Base-by-base conservation (phyloP, 2,329 filamentous ascomycete genomes). In the Aspergillus jensenii region DNA sequence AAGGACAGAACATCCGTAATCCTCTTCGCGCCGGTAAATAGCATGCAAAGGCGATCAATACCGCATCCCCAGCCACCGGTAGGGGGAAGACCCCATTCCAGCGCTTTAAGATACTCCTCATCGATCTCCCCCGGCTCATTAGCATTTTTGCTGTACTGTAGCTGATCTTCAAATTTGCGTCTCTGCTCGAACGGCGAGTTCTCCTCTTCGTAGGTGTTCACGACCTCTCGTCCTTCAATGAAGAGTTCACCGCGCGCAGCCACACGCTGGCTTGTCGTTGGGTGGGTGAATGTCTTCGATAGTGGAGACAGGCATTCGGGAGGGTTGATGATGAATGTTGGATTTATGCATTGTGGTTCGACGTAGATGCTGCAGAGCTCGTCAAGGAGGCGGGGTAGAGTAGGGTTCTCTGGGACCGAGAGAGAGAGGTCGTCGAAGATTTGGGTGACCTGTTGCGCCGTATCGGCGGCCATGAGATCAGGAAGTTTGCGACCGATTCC, bases 201-300 rank as follows among this genome's bases (percentile, higher is more conserved):
- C 73, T 99, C 95, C 76, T 99, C 95, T 74, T 99, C 95, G 74
- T 99, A 99, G 79, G 93, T 96, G 75, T 99, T 99, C 60, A 93
- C 91, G 33, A 96, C 82, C 71, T 99, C 95, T 55, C 86, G 85
- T 41, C 89, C 87, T 50, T 85, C 78, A 61, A 96, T 85, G 76
- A 96, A 96, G 21, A 96, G 84, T 75, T 97, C 93, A 0, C 90
- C 90, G 6, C 93, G 87, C 1, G 91, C 90, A 1, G 91, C 89
- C 1, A 96, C 86, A 8, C 84, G 75, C 71, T 97, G 93, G 14
- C 82, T 80, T 0, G 87, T 88, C 8, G 70, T 74, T 0, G 86
- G 83, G 71, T 92, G 91, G 19, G 81, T 68, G 76, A 91, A 96
- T 52, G 90, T 92, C 79, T 98, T 98, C 23, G 93, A 87, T 7